Conservation (phyloP, 2,329 filamentous ascomycete species). For the Claviceps pusilla region DNA sequence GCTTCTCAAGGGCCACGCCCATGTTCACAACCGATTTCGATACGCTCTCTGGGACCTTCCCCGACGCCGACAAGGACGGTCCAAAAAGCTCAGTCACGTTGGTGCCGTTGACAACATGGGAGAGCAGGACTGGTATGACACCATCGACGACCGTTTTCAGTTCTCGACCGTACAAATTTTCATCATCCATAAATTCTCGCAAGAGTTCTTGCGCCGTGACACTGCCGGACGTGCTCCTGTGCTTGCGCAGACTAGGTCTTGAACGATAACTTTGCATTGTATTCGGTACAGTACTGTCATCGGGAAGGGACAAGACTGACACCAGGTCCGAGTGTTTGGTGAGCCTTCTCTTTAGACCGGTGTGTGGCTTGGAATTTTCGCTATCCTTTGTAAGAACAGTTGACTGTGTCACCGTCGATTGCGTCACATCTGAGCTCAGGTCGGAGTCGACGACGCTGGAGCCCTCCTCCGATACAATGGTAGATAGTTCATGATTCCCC, state of each 20-base stretch:
- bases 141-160: constrained; percentile 87
- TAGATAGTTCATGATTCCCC: constrained; percentile 40
- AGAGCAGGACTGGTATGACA: constrained; percentile 82
- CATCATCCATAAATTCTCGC: constrained; percentile 66
- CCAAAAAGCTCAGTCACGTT: constrained; percentile 54
- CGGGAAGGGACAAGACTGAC: constrained; percentile 69
- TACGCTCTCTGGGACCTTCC: constrained; percentile 42
- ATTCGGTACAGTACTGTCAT: constrained; percentile 38
- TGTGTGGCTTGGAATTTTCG: constrained; percentile 8
- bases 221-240: constrained; percentile 48
- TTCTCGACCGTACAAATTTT: constrained; percentile 77
- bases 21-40: constrained; percentile 86
- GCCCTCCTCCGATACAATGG: constrained; percentile 38
- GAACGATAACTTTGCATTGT: constrained; percentile 58
- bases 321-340: constrained; percentile 91
- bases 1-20: constrained; percentile 75
- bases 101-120: constrained; percentile 61
- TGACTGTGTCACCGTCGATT: constrained; percentile 38
- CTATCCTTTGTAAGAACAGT: constrained; percentile 33
- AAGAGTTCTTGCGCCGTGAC: constrained; percentile 64
- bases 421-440: constrained; percentile 29
- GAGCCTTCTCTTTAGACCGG: constrained; percentile 53
- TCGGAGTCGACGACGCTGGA: constrained; percentile 33
- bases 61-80: constrained; percentile 27
- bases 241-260: constrained; percentile 62